Base-by-base conservation (phyloP, 1,139 yeast species). In the Lodderomyces parapsilosis region DNA sequence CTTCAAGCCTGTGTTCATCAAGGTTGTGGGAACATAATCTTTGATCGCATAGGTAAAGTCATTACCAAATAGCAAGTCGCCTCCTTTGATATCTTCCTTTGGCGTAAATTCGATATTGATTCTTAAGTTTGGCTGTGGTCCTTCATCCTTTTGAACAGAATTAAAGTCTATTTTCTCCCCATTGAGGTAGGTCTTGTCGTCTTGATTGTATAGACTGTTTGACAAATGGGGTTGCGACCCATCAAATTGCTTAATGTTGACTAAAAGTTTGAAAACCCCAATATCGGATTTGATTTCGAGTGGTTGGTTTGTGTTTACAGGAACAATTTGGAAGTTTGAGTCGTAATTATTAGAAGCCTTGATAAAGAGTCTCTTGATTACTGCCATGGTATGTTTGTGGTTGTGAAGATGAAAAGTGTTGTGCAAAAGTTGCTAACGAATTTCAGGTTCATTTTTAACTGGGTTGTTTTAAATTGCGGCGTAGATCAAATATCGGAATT, bases 21-120 rank as follows among this genome's bases (percentile, higher is more conserved):
- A 51, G 0, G 73, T 56, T 1, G 74, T 62, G 3, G 93, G 93
- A 10, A 85, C 73, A 45, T 72, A 69, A 45, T 82, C 83, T 35
- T 72, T 65, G 36, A 85, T 77, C 1, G 89, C 83, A 25, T 69
- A 62, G 18, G 73, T 78, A 58, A 83, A 82, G 56, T 85, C 91
- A 55, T 85, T 85, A 1, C 91, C 91, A 64, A 81, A 84, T 11
- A 80, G 51, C 41, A 84, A 62, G 13, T 74, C 73, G 38, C 75
- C 68, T 1, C 86, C 88, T 27, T 56, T 54, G 15, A 81, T 68
- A 27, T 69, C 65, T 14, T 49, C 46, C n/a, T 63, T 65, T 5
- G 80, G 80, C 11, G 56, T 62, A 47, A 72, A 71, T 33, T 62
- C 64, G 17, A 74, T 59, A 27, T 63, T 58, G 27, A 73, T 55